Evolutionary conservation across 2,329 filamentous ascomycete species (phyloP), one percentile per base, ranked within the genome.

Genomic region (Trichoderma sp.): DNA sequence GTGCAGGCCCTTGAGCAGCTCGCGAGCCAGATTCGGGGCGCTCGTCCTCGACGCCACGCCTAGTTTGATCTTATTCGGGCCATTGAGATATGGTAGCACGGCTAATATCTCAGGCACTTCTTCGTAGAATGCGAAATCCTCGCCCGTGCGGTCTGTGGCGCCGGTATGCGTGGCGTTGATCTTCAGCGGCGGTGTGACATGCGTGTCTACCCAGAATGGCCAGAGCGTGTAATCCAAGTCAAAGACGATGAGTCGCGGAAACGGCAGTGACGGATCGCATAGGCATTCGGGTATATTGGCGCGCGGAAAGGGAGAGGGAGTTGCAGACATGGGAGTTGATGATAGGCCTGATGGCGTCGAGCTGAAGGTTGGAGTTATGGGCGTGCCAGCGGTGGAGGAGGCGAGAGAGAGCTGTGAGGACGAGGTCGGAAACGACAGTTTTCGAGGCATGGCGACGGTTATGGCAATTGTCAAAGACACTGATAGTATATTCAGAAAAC

Each of bases 141-240:
- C 91, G 77, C 89, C 90, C 70, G 82, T 81, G 72, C 83, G 82
- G 78, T 90, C 88, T 24, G 82, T 80, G 66, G 80, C 83, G 72
- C 79, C 80, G 70, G 76, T 82, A 81, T 79, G 79, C 8, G 77
- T 72, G 0, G 82, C 68, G 66, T 83, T 81, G 7, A 84, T 75
- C 73, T 86, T 86, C 21, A 97, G 81, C 0, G 94, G 94, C 7
- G 89, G 87, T 29, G 89, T 88, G 74, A 96, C 91, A 81, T 97
- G 94, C 4, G 94, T 97, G 83, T 98, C 96, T 1, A 97, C 91
- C 95, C 95, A 98, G 82, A 97, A 97, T 5, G 94, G 94, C 96
- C 95, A 98, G n/a, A 98, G 86, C 0, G 96, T 98, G 85, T 97
- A 98, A 85, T 98, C 95, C 72, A 98, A 88, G 79, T 98, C 96